These are phyloP conservation scores for Citrus reticulata DNA, from an alignment of 345 rosid genomes.

Conservation along the genomic window DNA sequence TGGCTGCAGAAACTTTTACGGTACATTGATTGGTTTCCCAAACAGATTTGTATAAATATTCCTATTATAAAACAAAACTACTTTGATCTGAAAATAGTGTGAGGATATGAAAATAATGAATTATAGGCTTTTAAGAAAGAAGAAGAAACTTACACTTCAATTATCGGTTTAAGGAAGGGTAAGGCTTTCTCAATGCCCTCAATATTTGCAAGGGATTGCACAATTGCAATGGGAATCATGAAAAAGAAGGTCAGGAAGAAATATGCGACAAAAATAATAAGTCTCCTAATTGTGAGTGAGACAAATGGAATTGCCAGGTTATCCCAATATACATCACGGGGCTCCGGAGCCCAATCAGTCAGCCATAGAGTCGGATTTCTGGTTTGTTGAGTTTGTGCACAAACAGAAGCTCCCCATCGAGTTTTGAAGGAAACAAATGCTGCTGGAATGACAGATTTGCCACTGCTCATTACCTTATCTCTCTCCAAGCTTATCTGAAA, in stretches of 20 bases:
- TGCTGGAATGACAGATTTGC: conserved; percentile 60
- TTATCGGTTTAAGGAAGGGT: conserved; percentile 73
- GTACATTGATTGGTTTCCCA: not conserved
- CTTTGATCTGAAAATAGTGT: not conserved
- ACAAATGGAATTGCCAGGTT: conserved; percentile 90
- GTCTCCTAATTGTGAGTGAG: conserved; percentile 70
- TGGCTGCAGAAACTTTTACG: not conserved
- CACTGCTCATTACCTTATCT: conserved; percentile 43
- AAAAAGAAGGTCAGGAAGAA: conserved; percentile 95
- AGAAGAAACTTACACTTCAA: conserved; percentile 61
- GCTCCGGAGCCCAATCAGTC: conserved; percentile 97
- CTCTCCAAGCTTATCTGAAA: conserved; percentile 68
- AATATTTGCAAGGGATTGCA: conserved; percentile 89
- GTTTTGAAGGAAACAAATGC: conserved; percentile 87
- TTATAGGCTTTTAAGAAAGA: not conserved
- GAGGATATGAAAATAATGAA: not conserved
- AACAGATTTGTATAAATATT: not conserved
- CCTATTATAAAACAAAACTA: not conserved
- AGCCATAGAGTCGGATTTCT: conserved; percentile 87
- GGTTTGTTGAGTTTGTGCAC: conserved; percentile 92
- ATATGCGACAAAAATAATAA: conserved; percentile 56
- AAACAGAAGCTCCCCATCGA: conserved; percentile 91
- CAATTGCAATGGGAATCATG: conserved; percentile 91
- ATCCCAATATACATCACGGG: conserved; percentile 83
- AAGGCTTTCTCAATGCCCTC: conserved; percentile 84